Conservation (phyloP, 1,139 yeast species). For the Ogataea hybrid region DNA sequence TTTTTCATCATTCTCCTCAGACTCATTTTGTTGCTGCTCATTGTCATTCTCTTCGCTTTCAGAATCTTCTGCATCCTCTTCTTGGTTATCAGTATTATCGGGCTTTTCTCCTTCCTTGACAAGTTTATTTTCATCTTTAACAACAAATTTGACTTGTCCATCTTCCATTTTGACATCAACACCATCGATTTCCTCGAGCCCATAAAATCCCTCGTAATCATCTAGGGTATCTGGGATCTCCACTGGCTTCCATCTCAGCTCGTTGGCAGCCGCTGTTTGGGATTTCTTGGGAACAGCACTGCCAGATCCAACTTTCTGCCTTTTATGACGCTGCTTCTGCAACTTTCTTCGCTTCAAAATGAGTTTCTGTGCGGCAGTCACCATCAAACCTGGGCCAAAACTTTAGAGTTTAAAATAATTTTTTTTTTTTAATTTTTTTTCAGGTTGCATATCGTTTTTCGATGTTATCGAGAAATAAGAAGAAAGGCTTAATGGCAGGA, state of each 20-base stretch:
- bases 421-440: not conserved
- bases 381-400: conserved; percentile 16
- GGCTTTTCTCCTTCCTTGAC: conserved; percentile 1
- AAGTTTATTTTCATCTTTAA: conserved; percentile 41
- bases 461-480: conserved; percentile 1
- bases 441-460: not conserved
- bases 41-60: conserved; percentile 21
- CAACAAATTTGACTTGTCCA: conserved; percentile 64
- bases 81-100: conserved; percentile 16
- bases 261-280: conserved; percentile 48
- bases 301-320: not conserved
- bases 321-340: conserved; percentile 12
- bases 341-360: conserved; percentile 18
- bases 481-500: conserved; percentile 29
- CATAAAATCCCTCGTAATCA: conserved; percentile 88
- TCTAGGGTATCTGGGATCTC: conserved; percentile 81
- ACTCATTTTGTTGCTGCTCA: conserved; percentile 3
- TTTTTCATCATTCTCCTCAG: not conserved
- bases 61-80: conserved; percentile 19
- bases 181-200: conserved; percentile 91
- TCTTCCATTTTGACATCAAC: conserved; percentile 71
- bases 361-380: conserved; percentile 14
- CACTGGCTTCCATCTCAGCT: conserved; percentile 74
- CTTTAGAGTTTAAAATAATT: not conserved
- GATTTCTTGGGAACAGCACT: not conserved